A percentile compares a stretch with the other conserved stretches of the same genome.
These are phyloP conservation scores for Fusarium sp. DNA, from an alignment of 2,329 filamentous ascomycete species.

Conservation along the genomic window DNA sequence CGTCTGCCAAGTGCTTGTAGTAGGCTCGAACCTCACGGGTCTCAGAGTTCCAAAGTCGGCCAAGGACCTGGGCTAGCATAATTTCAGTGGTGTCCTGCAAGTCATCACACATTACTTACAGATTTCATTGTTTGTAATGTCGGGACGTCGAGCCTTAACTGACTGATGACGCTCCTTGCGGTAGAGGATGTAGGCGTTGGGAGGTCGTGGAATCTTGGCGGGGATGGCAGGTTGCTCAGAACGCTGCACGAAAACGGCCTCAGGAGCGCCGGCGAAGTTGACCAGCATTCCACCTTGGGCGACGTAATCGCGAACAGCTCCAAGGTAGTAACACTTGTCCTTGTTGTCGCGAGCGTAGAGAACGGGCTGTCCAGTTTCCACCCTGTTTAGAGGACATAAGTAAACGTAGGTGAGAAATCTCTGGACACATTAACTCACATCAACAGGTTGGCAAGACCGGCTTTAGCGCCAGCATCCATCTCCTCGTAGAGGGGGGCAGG, in stretches of 20 bases:
- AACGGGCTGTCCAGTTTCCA: conserved; percentile 34
- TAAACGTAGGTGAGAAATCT: background rate
- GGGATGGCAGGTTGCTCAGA: background rate
- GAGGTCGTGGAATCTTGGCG: conserved; percentile 51
- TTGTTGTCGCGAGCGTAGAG: conserved; percentile 44
- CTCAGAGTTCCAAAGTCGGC: conserved; percentile 52
- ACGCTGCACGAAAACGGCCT: conserved; percentile 33
- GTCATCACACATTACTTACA: conserved; percentile 47
- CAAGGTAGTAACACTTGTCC: conserved; percentile 43
- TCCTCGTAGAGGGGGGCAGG: conserved; percentile 28
- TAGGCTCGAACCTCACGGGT: conserved; percentile 43
- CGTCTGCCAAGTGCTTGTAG: conserved; percentile 48
- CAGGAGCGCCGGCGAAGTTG: conserved; percentile 14
- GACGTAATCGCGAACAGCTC: conserved; percentile 41
- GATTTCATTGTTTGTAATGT: conserved; percentile 56
- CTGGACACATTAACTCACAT: conserved; percentile 31
- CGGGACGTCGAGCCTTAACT: conserved; percentile 49
- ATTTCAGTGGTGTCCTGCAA: conserved; percentile 19
- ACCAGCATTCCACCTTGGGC: conserved; percentile 36
- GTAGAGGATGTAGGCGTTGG: conserved; percentile 57
- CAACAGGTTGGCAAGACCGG: conserved; percentile 39
- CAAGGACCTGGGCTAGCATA: conserved; percentile 51
- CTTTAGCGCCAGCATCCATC: conserved; percentile 33
- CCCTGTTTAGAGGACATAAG: conserved; percentile 16
- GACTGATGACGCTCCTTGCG: conserved; percentile 53